Evolutionary conservation across 116 monocot genomes (phyloP).

Genomic region (Dioscorea cayenensis): DNA sequence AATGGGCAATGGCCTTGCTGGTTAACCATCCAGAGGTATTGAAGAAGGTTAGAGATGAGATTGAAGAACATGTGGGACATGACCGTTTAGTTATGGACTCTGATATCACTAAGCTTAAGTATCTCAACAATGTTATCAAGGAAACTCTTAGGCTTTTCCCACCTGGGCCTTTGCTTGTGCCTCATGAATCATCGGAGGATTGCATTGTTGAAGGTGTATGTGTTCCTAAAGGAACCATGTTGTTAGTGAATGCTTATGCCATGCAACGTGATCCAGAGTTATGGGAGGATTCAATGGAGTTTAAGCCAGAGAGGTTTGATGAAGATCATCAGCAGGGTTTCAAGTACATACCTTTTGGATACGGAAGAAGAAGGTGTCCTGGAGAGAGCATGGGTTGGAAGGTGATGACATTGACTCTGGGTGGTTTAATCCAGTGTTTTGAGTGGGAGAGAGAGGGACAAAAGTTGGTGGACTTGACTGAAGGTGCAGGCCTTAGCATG

Average conservation of each 20-base stretch:
- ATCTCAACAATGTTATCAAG: slow-evolving; percentile 15
- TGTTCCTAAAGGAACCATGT: slow-evolving; percentile 22
- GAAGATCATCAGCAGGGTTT: not conserved
- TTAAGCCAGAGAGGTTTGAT: slow-evolving; percentile 35
- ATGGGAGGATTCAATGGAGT: slow-evolving; percentile 15
- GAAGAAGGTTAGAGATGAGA: slow-evolving; percentile 8
- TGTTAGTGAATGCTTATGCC: slow-evolving; percentile 22
- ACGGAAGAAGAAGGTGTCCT: slow-evolving; percentile 3
- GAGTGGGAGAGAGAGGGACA: not conserved
- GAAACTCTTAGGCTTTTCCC: slow-evolving; percentile 29
- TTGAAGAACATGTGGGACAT: slow-evolving; percentile 27
- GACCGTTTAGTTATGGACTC: not conserved
- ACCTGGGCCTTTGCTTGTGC: slow-evolving; percentile 13
- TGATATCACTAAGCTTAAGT: slow-evolving; percentile 18
- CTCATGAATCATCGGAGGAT: slow-evolving; percentile 24
- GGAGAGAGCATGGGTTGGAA: not conserved
- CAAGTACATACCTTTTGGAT: slow-evolving; percentile 10
- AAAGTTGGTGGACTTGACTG: not conserved
- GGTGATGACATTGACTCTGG: not conserved
- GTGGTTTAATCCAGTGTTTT: slow-evolving; percentile 4
- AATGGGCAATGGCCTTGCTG: slow-evolving; percentile 38
- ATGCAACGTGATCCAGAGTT: slow-evolving; percentile 22
- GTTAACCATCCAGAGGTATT: slow-evolving; percentile 22
- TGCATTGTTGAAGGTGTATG: slow-evolving; percentile 17
- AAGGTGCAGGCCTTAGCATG: not conserved